Evolutionary conservation across 2,329 filamentous ascomycete species (phyloP), one percentile per base, ranked within the genome.

Genomic region (Aspergillus felis): DNA sequence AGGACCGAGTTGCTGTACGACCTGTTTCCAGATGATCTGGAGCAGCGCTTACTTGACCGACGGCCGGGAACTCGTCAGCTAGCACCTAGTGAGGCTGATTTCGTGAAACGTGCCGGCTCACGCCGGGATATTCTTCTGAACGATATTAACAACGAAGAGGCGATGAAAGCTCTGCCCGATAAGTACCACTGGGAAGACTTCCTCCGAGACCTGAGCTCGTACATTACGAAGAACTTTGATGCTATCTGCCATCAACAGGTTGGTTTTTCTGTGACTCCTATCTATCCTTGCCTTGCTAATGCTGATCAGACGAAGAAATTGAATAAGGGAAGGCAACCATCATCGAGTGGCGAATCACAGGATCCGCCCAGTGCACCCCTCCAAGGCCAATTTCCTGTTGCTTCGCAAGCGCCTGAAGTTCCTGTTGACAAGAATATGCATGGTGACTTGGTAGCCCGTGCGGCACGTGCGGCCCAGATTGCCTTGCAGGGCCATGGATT

Each of bases 101-200:
- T 88, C 65, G 75, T 87, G 50, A 78, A 81, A 51, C 77, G 82
- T 20, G 79, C 81, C 50, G 73, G 76, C 38, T 80, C 79, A 14
- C 78, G 86, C 38, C 81, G 82, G 54, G 80, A 83, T 35, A 83
- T 84, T 58, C 76, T 88, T 3, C 75, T 85, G 38, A 78, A 76
- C 41, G 81, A 84, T 44, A 74, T 81, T n/a, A 77, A 80, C 56
- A 79, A 81, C 58, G 73, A 76, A 46, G 81, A 81, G 29, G 76
- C 76, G 4, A 69, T 81, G 53, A 74, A 74, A 51, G 74, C 78
- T 24, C 68, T 88, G 38, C 81, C 82, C 0, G 80, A 84, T 61
- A 85, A 82, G 64, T 87, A 87, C 63, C 79, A 81, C 29, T 88
- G 86, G 86, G 81, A 82, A 52, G 83, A 86, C 57, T 87, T 88